phyloP scores from a whole-genome alignment of 768 basidiomycete species.

The Mycena floridula region DNA sequence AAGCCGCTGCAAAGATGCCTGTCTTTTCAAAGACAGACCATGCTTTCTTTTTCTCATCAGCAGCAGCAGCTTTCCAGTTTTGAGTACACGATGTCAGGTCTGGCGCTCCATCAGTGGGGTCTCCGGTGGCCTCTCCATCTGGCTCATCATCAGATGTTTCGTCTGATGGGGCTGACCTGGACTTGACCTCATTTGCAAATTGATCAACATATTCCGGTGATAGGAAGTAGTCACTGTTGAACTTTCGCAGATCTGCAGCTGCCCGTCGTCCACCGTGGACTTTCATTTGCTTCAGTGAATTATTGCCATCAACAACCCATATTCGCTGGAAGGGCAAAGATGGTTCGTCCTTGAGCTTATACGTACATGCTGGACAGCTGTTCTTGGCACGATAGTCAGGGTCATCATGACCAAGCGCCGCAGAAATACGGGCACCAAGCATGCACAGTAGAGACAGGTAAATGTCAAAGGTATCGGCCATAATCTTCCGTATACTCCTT shows the following conservation, averaged over 20 bases:
- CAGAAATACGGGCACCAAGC: constrained; percentile 8
- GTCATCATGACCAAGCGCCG: constrained; percentile 7
- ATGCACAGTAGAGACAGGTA: constrained; percentile 16
- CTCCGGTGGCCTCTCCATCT: constrained; percentile 8
- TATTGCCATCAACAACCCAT: constrained; percentile 3
- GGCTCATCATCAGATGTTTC: constrained; percentile 7
- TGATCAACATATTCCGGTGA: constrained; percentile 1
- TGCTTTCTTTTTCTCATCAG: constrained; percentile 16
- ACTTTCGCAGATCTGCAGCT: constrained; percentile 6
- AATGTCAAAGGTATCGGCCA: constrained; percentile 21
- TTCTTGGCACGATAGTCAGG: constrained; percentile 16
- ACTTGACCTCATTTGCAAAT: constrained; percentile 17
- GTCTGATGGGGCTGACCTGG: constrained; percentile 2
- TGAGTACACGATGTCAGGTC: constrained; percentile 10
- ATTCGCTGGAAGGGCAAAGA: background rate
- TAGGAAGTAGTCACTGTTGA: constrained; percentile 9
- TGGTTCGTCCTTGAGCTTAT: constrained; percentile 1
- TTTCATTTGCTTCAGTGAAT: constrained; percentile 3
- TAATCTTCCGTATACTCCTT: constrained; percentile 7
- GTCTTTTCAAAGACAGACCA: constrained; percentile 22
- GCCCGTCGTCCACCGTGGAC: constrained; percentile 5
- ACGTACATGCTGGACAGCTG: constrained; percentile 4
- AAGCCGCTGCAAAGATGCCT: constrained; percentile 20
- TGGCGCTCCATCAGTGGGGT: constrained; percentile 1
- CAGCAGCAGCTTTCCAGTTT: constrained; percentile 18